phyloP scores from a whole-genome alignment of 352 stramenopile genomes.

The Phytophthora podocarpi region DNA sequence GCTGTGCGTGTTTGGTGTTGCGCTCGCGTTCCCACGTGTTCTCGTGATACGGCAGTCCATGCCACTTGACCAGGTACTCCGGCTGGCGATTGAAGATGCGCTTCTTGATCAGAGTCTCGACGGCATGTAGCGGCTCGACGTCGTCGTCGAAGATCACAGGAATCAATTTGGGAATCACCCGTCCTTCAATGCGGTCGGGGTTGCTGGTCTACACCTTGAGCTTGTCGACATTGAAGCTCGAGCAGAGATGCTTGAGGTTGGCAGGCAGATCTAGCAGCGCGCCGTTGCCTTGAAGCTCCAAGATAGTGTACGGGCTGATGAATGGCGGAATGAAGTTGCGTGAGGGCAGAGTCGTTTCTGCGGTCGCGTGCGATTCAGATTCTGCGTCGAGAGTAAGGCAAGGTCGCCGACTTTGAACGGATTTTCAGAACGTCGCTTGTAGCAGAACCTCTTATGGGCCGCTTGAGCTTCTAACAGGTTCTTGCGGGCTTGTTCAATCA shows the following conservation, averaged over 20 bases:
- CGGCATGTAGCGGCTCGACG: background rate
- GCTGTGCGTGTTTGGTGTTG: background rate
- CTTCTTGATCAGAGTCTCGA: conserved; percentile 7
- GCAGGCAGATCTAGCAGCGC: conserved; percentile 4
- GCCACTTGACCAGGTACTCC: conserved; percentile 12
- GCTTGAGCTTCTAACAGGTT: no score
- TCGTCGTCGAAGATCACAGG: conserved; percentile 5
- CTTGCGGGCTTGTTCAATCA: no score
- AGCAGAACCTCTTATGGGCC: conserved; percentile 13
- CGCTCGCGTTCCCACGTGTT: background rate
- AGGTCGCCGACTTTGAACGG: conserved; percentile 11
- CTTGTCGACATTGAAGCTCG: conserved; percentile 19
- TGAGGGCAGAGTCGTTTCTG: background rate
- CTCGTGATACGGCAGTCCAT: background rate
- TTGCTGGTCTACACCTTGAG: conserved; percentile 14
- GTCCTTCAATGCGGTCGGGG: background rate
- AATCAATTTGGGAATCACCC: conserved; percentile 10
- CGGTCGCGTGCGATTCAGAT: conserved; percentile 14
- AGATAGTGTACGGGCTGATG: background rate
- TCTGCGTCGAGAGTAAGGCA: background rate
- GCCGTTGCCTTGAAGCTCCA: background rate
- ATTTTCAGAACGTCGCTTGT: conserved; percentile 1
- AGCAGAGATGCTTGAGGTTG: conserved; percentile 1
- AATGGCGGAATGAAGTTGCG: conserved; percentile 9
- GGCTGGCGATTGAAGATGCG: conserved; percentile 9